Evolutionary conservation across 768 basidiomycete genomes (phyloP), one percentile per base, ranked within the genome.

Genomic region (Neoboletus brunneissimus): DNA sequence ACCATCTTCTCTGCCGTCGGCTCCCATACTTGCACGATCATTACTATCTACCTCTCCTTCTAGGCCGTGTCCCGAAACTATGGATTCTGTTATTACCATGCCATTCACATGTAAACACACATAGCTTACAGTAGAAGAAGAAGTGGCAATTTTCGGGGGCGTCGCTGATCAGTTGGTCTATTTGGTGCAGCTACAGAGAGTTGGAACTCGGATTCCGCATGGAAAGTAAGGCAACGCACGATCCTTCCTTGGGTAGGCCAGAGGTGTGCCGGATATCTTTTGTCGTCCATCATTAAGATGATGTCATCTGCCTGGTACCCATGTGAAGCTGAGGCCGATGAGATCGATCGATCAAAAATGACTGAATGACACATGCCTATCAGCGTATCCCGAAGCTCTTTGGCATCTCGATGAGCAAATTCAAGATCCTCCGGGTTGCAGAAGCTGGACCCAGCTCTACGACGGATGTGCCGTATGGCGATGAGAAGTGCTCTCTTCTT

Each of bases 1-100:
- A 82, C 83, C 80, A 65, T 79, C 78, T 53, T 83, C 79, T 50
- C 67, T 63, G 2, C 80, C 76, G 51, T 82, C 79, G 20, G 79
- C 76, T 56, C 82, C 80, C 20, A 55, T 67, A 4, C 52, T 45
- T 22, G 69, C 75, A 2, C 67, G 66, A 47, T 80, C 53, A 8
- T 12, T 13, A 41, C 54, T 46, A 3, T 58, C 51, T 37, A 56
- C 57, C 37, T 70, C 61, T 6, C 57, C 54, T 48, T 70, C 61
- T 8, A 63, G 3, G 0, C 58, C 67, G 5, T 72, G 68, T 0
- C 68, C 68, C 0, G 64, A 65, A 49, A 55, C 67, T 69, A 23
- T 34, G 15, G 3, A 0, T 22, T 35, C 6, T 6, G n/a, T 51
- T 45, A 20, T 9, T 12, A 38, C 22, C 31, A 37, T 20, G 11